A percentile compares a stretch with the other conserved stretches of the same genome.
Conservation (phyloP, 139 green algal genomes). For the Auxenochlorella pyrenoidosa region DNA sequence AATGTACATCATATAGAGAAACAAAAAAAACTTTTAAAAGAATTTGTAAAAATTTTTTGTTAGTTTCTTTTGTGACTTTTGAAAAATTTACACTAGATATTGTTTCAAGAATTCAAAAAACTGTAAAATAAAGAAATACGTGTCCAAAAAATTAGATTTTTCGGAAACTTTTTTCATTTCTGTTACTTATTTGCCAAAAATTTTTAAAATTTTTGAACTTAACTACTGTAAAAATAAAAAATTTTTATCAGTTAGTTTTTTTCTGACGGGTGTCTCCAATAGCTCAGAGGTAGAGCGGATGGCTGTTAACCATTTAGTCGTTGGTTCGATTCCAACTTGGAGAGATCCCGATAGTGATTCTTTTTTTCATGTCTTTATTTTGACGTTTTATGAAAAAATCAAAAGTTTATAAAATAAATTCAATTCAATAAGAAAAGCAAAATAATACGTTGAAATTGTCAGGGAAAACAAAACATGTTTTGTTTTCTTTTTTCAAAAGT, state of each 20-base stretch:
- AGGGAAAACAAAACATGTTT: no score
- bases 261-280: constrained; percentile 54
- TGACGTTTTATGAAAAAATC: background rate
- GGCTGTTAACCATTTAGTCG: constrained; percentile 73
- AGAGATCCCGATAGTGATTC: constrained; percentile 30
- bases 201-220: no score
- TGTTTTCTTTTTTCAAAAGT: constrained; percentile 37
- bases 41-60: constrained; percentile 35
- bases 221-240: background rate
- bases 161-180: constrained; percentile 36
- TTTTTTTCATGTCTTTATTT: constrained; percentile 10
- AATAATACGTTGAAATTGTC: constrained; percentile 7
- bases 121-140: no score
- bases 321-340: constrained; percentile 72
- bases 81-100: constrained; percentile 36
- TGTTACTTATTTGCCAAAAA: no score
- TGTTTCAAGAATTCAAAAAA: constrained; percentile 21
- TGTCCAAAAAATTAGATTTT: no score
- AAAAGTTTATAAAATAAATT: no score
- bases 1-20: constrained; percentile 28
- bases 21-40: constrained; percentile 38
- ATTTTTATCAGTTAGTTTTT: constrained; percentile 23
- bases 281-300: constrained; percentile 75
- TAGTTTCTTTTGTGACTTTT: constrained; percentile 5
- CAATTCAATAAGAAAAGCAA: constrained; percentile 10